Conservation (phyloP, 768 basidiomycete species). For the Russula sp. region DNA sequence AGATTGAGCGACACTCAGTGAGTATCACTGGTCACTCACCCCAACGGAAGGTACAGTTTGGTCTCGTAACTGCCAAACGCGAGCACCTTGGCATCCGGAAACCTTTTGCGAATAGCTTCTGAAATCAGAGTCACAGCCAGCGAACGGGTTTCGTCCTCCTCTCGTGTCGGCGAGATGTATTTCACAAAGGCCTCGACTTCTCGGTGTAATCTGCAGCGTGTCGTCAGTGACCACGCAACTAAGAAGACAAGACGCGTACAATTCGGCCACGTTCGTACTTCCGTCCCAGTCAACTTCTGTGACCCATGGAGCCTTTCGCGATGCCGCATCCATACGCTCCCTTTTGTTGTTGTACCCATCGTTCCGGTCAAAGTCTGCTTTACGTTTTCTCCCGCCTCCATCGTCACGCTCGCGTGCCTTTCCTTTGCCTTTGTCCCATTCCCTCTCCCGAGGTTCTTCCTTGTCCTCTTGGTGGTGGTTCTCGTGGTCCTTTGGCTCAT, state of each 20-base stretch:
- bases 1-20: constrained; percentile 5
- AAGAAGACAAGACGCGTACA: constrained; percentile 46
- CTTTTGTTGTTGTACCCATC: constrained; percentile 51
- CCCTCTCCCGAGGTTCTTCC: constrained; percentile 13
- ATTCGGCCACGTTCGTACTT: constrained; percentile 74
- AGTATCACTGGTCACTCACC: constrained; percentile 47
- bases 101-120: constrained; percentile 53
- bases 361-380: constrained; percentile 41
- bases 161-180: constrained; percentile 81
- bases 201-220: constrained; percentile 58
- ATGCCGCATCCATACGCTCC: constrained; percentile 45
- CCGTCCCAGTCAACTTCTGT: constrained; percentile 61
- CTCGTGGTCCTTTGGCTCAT: constrained; percentile 23
- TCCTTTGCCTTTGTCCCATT: constrained; percentile 19
- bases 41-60: constrained; percentile 85
- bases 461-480: constrained; percentile 10
- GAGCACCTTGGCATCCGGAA: constrained; percentile 72
- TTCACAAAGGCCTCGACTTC: constrained; percentile 82
- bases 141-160: constrained; percentile 81
- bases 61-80: constrained; percentile 95
- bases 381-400: constrained; percentile 41
- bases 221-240: constrained; percentile 8
- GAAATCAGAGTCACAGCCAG: constrained; percentile 67
- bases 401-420: constrained; percentile 25
- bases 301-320: constrained; percentile 61